These are phyloP conservation scores for Dispira simplex DNA, from an alignment of 192 early-diverging fungal genomes.

Conservation along the genomic window DNA sequence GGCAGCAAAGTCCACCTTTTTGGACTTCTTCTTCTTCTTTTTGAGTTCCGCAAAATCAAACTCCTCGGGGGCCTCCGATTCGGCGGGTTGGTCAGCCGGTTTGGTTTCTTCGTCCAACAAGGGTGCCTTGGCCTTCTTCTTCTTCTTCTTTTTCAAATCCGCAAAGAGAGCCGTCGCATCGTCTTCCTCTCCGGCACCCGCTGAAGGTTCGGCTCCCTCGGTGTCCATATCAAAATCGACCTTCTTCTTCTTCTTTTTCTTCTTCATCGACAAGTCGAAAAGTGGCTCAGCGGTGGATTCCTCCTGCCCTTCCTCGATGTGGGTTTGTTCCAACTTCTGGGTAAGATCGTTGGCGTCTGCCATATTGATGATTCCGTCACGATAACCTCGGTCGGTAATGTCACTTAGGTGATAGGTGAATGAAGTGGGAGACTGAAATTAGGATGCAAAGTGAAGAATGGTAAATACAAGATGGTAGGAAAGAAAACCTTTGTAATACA, in stretches of 20 bases:
- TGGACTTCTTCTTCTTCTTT: constrained; percentile 41
- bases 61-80: constrained; percentile 15
- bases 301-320: constrained; percentile 1
- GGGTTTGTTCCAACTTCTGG: constrained; percentile 10
- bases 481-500: no score
- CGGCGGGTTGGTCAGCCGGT: constrained; percentile 14
- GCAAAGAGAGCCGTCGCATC: constrained; percentile 5
- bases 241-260: constrained; percentile 13
- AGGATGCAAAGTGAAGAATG: no score
- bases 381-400: no score
- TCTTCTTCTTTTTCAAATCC: constrained; percentile 27
- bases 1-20: constrained; percentile 52
- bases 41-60: constrained; percentile 33
- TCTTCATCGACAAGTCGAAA: constrained; percentile 11
- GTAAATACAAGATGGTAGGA: no score
- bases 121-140: constrained; percentile 28
- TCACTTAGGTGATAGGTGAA: no score
- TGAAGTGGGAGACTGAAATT: no score
- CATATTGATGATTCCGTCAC: constrained; percentile 6
- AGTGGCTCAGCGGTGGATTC: constrained; percentile 7
- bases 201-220: not conserved
- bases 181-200: not conserved
- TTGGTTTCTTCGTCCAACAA: constrained; percentile 24
- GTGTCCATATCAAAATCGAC: not conserved
- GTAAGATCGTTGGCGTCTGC: constrained; percentile 7